Percentiles rank a stretch among this genome's conserved stretches.
Evolutionary conservation across 2,329 filamentous ascomycete species (phyloP).

Genomic region (Magnaporthiopsis incrustans): DNA sequence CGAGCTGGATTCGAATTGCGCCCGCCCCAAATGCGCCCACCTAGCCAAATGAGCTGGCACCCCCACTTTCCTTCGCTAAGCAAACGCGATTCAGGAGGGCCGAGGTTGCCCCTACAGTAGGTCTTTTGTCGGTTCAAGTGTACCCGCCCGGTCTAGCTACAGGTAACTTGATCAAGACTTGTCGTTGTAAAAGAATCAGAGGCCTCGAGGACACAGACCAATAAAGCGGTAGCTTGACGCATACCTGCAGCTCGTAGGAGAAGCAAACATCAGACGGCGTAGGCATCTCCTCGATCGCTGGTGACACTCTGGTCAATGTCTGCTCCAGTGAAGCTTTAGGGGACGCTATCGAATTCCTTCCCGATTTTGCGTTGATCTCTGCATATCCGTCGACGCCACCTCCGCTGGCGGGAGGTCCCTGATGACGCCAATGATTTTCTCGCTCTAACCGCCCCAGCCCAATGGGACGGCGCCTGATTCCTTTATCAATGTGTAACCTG

Average conservation of each 20-base stretch:
- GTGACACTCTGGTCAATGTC: neutral
- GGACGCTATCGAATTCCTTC: neutral
- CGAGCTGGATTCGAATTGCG: neutral
- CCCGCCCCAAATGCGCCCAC: neutral
- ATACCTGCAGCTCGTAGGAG: neutral
- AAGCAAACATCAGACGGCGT: neutral
- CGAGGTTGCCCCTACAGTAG: neutral
- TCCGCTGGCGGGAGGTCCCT: neutral
- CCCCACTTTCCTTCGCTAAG: neutral
- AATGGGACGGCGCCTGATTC: too few relatives aligned
- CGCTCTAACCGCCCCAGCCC: neutral
- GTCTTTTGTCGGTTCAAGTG: neutral
- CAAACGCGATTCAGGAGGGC: neutral
- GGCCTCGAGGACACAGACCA: neutral
- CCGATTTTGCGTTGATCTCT: neutral
- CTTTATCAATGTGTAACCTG: neutral
- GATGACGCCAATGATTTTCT: neutral
- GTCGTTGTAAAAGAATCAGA: neutral
- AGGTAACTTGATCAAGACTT: neutral
- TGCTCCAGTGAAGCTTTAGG: neutral
- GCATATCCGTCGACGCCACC: neutral
- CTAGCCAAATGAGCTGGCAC: too few relatives aligned
- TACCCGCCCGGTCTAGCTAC: too few relatives aligned
- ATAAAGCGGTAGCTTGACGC: neutral
- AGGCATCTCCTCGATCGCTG: neutral